A percentile compares a stretch with the other conserved stretches of the same genome.
phyloP scores from a whole-genome alignment of 2,329 filamentous ascomycete species.

The Talaromyces sp. region DNA sequence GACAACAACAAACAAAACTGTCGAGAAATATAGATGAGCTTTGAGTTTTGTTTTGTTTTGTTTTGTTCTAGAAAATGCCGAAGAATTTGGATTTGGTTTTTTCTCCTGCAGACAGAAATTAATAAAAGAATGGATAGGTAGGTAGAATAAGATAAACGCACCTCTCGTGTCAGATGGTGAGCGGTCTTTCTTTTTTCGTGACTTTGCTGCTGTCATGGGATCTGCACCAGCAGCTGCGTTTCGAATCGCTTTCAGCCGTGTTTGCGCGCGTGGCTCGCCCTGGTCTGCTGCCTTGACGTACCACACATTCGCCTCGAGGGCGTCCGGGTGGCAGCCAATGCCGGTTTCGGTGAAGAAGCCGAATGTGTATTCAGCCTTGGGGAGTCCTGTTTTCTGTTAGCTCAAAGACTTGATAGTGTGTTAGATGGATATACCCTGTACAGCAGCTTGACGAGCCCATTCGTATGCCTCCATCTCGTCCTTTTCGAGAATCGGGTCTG shows the following conservation, averaged over 20 bases:
- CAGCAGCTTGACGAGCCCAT: slow-evolving; percentile 84
- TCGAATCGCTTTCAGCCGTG: slow-evolving; percentile 78
- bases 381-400: slow-evolving; percentile 29
- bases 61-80: slow-evolving; percentile 17
- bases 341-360: slow-evolving; percentile 99
- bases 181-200: slow-evolving; percentile 12
- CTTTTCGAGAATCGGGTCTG: slow-evolving; percentile 84
- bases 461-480: slow-evolving; percentile 95
- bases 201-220: slow-evolving; percentile 21
- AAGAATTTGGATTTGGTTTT: slow-evolving; percentile 16
- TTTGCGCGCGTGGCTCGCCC: slow-evolving; percentile 83
- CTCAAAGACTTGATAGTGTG: background rate
- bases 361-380: slow-evolving; percentile 82
- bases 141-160: background rate
- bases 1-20: background rate
- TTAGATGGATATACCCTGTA: slow-evolving; percentile 60
- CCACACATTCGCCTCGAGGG: slow-evolving; percentile 97
- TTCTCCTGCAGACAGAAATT: slow-evolving; percentile 1
- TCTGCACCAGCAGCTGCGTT: slow-evolving; percentile 63
- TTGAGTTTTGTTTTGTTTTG: background rate
- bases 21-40: background rate
- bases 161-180: slow-evolving; percentile 6
- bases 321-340: slow-evolving; percentile 87
- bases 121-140: background rate
- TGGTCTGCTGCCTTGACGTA: slow-evolving; percentile 93